Evolutionary conservation across 2,329 filamentous ascomycete species (phyloP), one percentile per base, ranked within the genome.

Genomic region (Pochonia chlamydosporia): DNA sequence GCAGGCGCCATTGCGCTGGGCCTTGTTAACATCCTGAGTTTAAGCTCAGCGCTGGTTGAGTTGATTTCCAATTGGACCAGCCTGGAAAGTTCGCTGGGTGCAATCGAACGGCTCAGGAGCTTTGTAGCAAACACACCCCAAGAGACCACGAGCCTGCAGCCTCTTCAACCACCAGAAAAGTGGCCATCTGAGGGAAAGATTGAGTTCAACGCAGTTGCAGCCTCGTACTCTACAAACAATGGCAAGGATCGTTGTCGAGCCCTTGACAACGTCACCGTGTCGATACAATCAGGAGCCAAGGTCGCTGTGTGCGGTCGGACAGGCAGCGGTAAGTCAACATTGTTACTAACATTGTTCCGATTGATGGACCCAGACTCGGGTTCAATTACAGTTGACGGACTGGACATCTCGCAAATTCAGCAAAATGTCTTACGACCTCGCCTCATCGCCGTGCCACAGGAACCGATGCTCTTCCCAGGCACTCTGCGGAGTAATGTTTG

Each of bases 391-490:
- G 70, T 78, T 40, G 74, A 79, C 52, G 62, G 53, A 21, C 44
- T 71, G 0, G 59, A 66, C 1, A 62, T 73, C 3, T 31, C 58
- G 30, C 51, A 49, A 1, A 57, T 79, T 13, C 54, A 70, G 37
- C 67, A 71, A 3, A 23, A 60, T 2, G 52, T 57, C 1, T 60
- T 79, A 1, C 71, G 75, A 4, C 57, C 66, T 18, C 67, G 65
- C 6, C 58, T 79, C 35, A 71, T 73, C 40, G 68, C 70, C 14
- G 55, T 79, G 1, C 71, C 76, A 0, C 76, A 80, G 56, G 74
- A 79, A 8, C 58, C 72, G 0, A 66, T 74, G 9, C 72, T 78
- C 53, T 57, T 78, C 3, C 66, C 66, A 1, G 69, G 65, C 24
- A 66, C 63, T 2, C 62, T 71, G 43, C 59, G 57, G 9, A 42